phyloP scores from a whole-genome alignment of 257 asterid species.

The Paraleonurus japonicus region DNA sequence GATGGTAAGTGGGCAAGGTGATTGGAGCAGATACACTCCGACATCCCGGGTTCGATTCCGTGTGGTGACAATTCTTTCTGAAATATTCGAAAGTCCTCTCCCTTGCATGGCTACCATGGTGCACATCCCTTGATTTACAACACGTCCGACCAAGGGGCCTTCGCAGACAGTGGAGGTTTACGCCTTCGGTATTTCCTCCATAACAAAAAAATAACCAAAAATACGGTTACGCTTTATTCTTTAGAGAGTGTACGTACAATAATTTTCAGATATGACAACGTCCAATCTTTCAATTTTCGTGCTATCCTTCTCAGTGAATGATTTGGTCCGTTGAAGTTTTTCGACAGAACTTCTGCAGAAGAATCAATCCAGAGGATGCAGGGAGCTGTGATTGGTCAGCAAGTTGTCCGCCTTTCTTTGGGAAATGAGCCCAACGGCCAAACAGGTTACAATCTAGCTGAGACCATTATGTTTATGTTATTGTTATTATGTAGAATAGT shows the following conservation, averaged over 20 bases:
- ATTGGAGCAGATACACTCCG: too few relatives aligned
- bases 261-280: constrained; percentile 10
- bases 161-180: too few relatives aligned
- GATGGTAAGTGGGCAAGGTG: too few relatives aligned
- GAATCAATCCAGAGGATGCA: constrained; percentile 96
- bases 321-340: constrained; percentile 20
- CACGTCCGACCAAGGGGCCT: too few relatives aligned
- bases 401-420: constrained; percentile 88
- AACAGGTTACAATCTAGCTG: constrained; percentile 55
- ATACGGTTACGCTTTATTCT: too few relatives aligned
- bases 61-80: too few relatives aligned
- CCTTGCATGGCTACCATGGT: too few relatives aligned
- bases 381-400: constrained; percentile 84
- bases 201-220: too few relatives aligned
- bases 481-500: constrained; percentile 11
- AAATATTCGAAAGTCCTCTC: too few relatives aligned
- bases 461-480: not conserved
- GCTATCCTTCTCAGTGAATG: constrained; percentile 5
- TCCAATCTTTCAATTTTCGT: constrained; percentile 4
- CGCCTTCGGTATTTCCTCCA: too few relatives aligned
- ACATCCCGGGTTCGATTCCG: too few relatives aligned
- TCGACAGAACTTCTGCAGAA: constrained; percentile 73
- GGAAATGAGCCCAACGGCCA: constrained; percentile 84
- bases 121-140: too few relatives aligned
- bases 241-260: not conserved